Evolutionary conservation across 108 stramenopile species (phyloP), one percentile per base, ranked within the genome.

Genomic region (Nitzschia palea): DNA sequence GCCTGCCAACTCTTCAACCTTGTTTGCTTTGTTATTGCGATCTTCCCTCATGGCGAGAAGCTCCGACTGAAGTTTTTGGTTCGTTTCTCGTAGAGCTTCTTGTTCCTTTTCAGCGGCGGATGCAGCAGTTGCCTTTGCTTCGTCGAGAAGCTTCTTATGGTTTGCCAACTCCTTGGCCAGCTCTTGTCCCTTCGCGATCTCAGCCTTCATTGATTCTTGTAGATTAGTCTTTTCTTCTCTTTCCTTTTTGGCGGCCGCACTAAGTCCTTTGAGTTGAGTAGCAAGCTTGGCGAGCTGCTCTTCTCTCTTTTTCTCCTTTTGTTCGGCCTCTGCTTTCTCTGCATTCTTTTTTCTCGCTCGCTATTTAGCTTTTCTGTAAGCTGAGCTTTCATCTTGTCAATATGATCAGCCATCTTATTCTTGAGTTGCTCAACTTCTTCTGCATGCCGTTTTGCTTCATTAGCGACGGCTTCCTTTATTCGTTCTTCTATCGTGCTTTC

Each of bases 1-100:
- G 15, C 82, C 89, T 6, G 60, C 65, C 1, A 90, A 74, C 57
- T 95, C 90, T 68, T 95, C 88, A 10, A 81, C 81, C 53, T 85
- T 71, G 36, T 88, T 86, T 1, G 63, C 60, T 27, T 82, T 64
- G 25, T 44, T 61, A 23, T 76, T 59, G 3, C 67, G 62, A 30
- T 85, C 77, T n/a, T 37, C 34, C 33, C 64, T 51, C 18, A 79
- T 61, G 10, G 84, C 72, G 65, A 81, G 62, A 10, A 83, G 42
- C 50, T 79, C 68, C 28, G 50, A 30, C 55, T 74, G 63, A 44
- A 80, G 52, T 37, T 74, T 48, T 14, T 65, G 27, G 0, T 45
- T 50, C n/a, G 52, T 42, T 26, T 56, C 31, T 32, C 68, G 62
- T 30, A 68, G 33, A 14, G 29, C 28, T n/a, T 88, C 78, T 72